Percentiles rank a stretch among this genome's conserved stretches.
Conservation (phyloP, 2,329 filamentous ascomycete species). For the Hymenoscyphus linearis region DNA sequence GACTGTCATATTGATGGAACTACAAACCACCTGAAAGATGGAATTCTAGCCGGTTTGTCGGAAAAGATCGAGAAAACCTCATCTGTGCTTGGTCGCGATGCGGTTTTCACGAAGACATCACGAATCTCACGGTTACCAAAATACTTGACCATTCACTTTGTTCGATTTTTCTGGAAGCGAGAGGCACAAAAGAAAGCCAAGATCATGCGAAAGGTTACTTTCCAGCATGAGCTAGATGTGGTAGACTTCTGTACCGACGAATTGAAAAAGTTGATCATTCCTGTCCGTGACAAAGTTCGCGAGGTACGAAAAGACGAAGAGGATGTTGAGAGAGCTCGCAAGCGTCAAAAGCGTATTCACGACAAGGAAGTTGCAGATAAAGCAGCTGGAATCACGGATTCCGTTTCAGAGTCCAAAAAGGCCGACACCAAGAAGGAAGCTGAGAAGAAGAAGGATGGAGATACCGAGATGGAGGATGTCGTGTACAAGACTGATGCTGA, state of each 20-base stretch:
- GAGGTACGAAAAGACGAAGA: constrained; percentile 93
- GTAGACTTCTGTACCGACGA: constrained; percentile 95
- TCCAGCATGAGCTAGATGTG: constrained; percentile 86
- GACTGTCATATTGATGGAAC: constrained; percentile 89
- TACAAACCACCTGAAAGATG: constrained; percentile 87
- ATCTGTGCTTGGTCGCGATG: constrained; percentile 68
- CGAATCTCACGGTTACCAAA: constrained; percentile 86
- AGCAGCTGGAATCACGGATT: constrained; percentile 43
- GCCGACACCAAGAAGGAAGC: constrained; percentile 43
- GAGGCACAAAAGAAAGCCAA: constrained; percentile 98
- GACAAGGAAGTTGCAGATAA: constrained; percentile 45
- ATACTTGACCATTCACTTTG: constrained; percentile 94
- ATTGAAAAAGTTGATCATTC: constrained; percentile 73
- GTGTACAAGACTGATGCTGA: constrained; percentile 88
- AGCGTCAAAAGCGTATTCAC: constrained; percentile 72
- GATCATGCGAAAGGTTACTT: constrained; percentile 98
- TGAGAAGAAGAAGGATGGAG: constrained; percentile 49
- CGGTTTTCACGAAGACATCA: constrained; percentile 85
- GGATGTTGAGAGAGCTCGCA: constrained; percentile 85
- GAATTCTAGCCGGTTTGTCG: constrained; percentile 72
- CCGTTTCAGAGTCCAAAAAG: constrained; percentile 37
- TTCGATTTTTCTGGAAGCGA: constrained; percentile 96
- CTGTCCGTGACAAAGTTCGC: constrained; percentile 92
- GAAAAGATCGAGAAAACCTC: constrained; percentile 93
- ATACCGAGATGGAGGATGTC: constrained; percentile 59